phyloP scores from a whole-genome alignment of 2,329 filamentous ascomycete genomes.

The Byssochlamys sp. region DNA sequence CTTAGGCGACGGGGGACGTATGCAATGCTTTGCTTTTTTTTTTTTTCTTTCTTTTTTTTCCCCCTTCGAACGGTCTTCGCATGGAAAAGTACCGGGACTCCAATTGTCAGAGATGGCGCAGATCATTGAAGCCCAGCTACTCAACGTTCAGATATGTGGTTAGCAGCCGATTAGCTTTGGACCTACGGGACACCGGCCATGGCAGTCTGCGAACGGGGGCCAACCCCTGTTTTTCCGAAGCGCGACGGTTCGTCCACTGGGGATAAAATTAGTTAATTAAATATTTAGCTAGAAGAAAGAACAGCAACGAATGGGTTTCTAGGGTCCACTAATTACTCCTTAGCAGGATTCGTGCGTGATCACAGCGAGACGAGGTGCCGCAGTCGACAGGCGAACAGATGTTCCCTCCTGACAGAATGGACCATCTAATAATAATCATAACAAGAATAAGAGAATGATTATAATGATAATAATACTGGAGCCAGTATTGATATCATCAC shows the following conservation, averaged over 20 bases:
- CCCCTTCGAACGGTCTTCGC: neutral
- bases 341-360: too few relatives aligned
- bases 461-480: too few relatives aligned
- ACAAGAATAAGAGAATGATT: too few relatives aligned
- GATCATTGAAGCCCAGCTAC: neutral
- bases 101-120: neutral
- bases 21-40: neutral
- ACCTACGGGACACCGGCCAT: neutral
- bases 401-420: neutral
- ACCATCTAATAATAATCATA: too few relatives aligned
- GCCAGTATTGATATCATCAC: too few relatives aligned
- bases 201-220: neutral
- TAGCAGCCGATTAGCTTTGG: neutral
- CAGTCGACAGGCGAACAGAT: neutral
- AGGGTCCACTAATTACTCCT: too few relatives aligned
- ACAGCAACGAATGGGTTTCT: too few relatives aligned
- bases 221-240: neutral
- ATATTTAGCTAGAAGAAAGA: too few relatives aligned
- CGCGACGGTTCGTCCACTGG: neutral
- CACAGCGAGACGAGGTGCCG: too few relatives aligned
- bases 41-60: too few relatives aligned
- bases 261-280: neutral
- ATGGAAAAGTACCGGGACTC: neutral
- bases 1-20: neutral
- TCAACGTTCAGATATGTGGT: neutral